These are phyloP conservation scores for Populus pruinosa DNA, from an alignment of 345 rosid species.

Conservation along the genomic window DNA sequence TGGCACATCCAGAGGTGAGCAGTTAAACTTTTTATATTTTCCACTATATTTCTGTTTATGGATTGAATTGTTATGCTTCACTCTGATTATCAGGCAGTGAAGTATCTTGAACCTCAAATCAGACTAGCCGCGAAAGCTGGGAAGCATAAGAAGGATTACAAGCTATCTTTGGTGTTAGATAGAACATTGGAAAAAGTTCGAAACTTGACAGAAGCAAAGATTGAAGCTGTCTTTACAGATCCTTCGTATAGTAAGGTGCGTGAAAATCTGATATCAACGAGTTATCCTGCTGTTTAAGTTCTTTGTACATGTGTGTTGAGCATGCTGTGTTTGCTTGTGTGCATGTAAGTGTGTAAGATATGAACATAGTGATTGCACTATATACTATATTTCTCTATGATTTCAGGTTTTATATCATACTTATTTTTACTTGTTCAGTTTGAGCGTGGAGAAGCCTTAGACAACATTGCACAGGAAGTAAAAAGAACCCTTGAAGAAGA, in stretches of 20 bases:
- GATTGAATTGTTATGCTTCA: conserved; percentile 11
- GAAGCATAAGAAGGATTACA: conserved; percentile 86
- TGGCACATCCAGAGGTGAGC: conserved; percentile 92
- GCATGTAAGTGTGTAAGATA: neutral
- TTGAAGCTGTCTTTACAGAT: conserved; percentile 76
- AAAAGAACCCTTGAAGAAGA: conserved; percentile 67
- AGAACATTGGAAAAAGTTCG: conserved; percentile 62
- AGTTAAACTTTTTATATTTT: conserved; percentile 3
- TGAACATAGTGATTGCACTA: neutral
- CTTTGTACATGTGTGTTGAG: neutral
- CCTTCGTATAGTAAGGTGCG: conserved; percentile 88
- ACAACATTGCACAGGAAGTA: conserved; percentile 68
- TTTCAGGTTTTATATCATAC: neutral
- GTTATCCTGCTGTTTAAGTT: neutral
- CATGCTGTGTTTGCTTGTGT: neutral
- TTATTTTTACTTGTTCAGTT: conserved; percentile 44
- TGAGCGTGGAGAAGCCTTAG: conserved; percentile 96
- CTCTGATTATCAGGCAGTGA: conserved; percentile 66
- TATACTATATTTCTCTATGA: neutral
- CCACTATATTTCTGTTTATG: neutral
- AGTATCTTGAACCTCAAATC: conserved; percentile 82
- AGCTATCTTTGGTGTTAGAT: conserved; percentile 71
- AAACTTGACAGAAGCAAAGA: conserved; percentile 57
- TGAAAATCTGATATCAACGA: conserved; percentile 2
- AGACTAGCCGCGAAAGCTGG: conserved; percentile 88